Percentiles rank a stretch among this genome's conserved stretches.
phyloP scores from a whole-genome alignment of 2,329 filamentous ascomycete species.

The Dactylellina parvicollis region DNA sequence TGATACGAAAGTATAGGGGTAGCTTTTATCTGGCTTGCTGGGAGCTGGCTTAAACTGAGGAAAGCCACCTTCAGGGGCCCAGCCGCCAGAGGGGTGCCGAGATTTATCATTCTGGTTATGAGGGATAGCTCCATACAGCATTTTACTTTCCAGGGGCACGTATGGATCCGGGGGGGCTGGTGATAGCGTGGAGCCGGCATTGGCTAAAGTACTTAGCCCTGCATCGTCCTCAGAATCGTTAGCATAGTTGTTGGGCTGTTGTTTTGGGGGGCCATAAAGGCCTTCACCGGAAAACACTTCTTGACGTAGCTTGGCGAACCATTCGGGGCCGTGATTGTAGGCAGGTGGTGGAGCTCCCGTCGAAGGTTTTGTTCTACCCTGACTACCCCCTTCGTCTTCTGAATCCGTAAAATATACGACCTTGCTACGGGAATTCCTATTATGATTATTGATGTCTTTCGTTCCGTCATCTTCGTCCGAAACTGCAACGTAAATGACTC shows the following conservation, averaged over 20 bases:
- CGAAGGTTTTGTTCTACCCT: neutral
- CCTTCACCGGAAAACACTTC: neutral
- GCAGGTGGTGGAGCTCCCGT: neutral
- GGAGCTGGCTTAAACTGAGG: no score
- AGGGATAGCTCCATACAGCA: no score
- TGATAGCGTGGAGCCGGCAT: slow-evolving; percentile 3
- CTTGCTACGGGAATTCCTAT: neutral
- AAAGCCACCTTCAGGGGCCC: no score
- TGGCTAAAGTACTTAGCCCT: slow-evolving; percentile 2
- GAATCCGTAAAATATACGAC: neutral
- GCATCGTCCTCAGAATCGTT: neutral
- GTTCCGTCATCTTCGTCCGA: neutral
- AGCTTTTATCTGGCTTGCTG: no score
- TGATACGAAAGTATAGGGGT: no score
- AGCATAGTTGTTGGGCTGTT: neutral
- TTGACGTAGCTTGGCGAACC: neutral
- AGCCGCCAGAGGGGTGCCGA: no score
- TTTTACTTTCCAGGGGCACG: no score
- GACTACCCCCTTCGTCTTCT: neutral
- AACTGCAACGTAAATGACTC: neutral
- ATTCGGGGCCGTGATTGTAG: neutral
- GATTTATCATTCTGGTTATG: no score
- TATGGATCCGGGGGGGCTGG: neutral
- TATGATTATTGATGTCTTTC: neutral
- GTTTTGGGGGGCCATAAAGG: neutral